Conservation (phyloP, 2,329 filamentous ascomycete species). For the Monilinia fructicola region DNA sequence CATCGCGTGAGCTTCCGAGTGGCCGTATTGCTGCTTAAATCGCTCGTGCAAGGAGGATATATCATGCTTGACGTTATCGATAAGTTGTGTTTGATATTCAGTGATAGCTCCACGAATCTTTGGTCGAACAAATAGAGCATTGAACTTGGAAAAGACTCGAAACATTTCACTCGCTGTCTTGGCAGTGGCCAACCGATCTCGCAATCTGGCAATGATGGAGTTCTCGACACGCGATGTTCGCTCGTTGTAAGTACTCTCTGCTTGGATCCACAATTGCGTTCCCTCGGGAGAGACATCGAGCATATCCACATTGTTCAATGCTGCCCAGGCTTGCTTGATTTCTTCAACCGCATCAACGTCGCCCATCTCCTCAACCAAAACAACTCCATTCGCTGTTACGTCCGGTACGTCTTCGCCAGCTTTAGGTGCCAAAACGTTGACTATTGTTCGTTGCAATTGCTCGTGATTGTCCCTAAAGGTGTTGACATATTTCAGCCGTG, state of each 20-base stretch:
- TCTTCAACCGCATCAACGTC: constrained; percentile 97
- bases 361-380: constrained; percentile 89
- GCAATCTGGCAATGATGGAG: constrained; percentile 91
- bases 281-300: constrained; percentile 89
- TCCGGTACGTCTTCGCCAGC: constrained; percentile 56
- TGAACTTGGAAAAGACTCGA: constrained; percentile 99
- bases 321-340: constrained; percentile 90
- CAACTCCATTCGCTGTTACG: constrained; percentile 57
- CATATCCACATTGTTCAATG: constrained; percentile 90
- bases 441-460: constrained; percentile 92
- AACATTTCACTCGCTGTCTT: constrained; percentile 99
- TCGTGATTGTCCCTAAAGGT: constrained; percentile 97
- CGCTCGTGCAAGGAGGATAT: constrained; percentile 91
- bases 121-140: constrained; percentile 95
- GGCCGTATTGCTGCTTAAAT: constrained; percentile 98
- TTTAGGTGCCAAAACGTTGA: constrained; percentile 88
- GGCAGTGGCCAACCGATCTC: constrained; percentile 89
- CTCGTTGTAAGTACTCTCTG: constrained; percentile 95
- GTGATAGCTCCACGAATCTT: constrained; percentile 98
- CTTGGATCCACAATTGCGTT: constrained; percentile 87
- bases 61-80: constrained; percentile 96
- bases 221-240: constrained; percentile 96
- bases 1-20: constrained; percentile 98
- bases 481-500: constrained; percentile 86
- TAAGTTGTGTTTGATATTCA: constrained; percentile 96